A percentile compares a stretch with the other conserved stretches of the same genome.
Conservation (phyloP, 2,329 filamentous ascomycete genomes). For the Ophiostoma ulmi region DNA sequence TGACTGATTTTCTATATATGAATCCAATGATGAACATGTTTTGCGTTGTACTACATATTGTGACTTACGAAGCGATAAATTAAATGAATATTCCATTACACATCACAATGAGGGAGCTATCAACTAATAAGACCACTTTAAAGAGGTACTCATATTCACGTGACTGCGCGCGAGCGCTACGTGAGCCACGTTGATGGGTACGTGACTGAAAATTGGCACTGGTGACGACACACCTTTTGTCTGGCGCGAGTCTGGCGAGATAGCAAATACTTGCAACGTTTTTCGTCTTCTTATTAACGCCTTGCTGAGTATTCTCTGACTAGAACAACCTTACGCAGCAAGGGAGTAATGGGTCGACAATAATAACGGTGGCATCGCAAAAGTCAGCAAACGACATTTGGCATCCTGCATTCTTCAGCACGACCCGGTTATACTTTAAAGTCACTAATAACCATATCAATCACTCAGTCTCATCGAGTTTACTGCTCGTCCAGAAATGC, state of each 20-base stretch:
- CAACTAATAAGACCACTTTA: background rate
- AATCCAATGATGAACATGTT: background rate
- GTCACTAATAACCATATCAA: no score
- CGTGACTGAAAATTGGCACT: background rate
- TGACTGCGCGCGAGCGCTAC: background rate
- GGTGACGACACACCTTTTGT: background rate
- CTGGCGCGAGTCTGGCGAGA: no score
- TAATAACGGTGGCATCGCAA: background rate
- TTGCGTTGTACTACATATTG: background rate
- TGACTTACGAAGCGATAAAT: background rate
- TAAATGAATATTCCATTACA: background rate
- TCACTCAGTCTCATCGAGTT: background rate
- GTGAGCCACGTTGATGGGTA: background rate
- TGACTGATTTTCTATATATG: conserved; percentile 8
- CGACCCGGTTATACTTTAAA: background rate
- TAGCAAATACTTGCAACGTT: background rate
- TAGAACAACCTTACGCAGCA: background rate
- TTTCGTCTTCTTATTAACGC: background rate
- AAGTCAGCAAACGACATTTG: background rate
- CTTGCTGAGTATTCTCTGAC: background rate
- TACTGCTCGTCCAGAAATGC: background rate
- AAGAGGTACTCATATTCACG: background rate
- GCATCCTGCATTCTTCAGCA: background rate
- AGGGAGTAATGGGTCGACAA: no score
- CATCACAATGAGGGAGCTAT: no score